Evolutionary conservation across 306 rosid genomes (phyloP), one percentile per base, ranked within the genome.

Genomic region (Sophora flavescens): DNA sequence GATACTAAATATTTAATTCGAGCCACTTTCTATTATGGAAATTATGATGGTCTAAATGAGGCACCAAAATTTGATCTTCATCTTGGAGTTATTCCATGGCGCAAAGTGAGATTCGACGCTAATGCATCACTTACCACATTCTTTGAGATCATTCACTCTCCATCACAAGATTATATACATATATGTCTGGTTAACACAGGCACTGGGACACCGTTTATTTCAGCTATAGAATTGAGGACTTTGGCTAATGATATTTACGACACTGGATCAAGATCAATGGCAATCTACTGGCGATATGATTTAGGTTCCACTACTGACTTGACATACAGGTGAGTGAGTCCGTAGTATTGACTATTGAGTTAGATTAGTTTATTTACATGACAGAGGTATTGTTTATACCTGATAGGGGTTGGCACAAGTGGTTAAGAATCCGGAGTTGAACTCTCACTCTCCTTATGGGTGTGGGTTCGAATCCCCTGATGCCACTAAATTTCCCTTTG

Each of bases 61-160:
- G 5, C 63, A 0, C 87, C 91, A 16, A n/a, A 75, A 39, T 89
- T 89, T 72, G 87, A 80, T 70, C 78, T 89, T 30, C 63, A 77
- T 59, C 30, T 89, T 6, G 94, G 93, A 6, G 63, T 82, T 71
- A 84, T 56, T 53, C 9, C 22, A 0, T 85, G 91, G 93, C 72
- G 44, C 28, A 61, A 82, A 8, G 60, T 89, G 69, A 48, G 22
- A 3, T 2, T 89, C 4, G 4, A 2, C 6, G 1, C 1, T 22
- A 28, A 58, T 41, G 67, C 36, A 17, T 76, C 75, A 32, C 0
- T 8, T 6, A 3, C 4, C 32, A 2, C 0, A 4, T 0, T 9
- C 56, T 60, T 1, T 6, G 97, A 89, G 47, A 51, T 86, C 14
- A 78, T 89, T 13, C 78, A 89, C 69, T 17, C 64, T 3, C 84